Conservation (phyloP, 495 filamentous ascomycete genomes). For the Aspergillus sclerotioniger region DNA sequence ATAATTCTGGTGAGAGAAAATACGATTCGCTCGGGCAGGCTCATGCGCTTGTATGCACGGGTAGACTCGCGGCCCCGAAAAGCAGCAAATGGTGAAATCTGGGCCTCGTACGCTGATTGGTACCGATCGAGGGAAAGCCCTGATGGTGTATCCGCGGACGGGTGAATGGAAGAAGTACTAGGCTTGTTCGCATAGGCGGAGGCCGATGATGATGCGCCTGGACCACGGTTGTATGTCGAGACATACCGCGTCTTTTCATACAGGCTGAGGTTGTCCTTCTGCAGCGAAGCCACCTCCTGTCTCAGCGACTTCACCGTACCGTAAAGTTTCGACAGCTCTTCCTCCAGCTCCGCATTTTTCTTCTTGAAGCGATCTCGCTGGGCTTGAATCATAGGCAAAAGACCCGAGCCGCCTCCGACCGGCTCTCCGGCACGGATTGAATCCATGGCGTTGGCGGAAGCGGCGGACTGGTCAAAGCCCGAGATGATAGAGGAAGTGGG, state of each 20-base stretch:
- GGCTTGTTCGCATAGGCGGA: slow-evolving; percentile 70
- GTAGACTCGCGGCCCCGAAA: slow-evolving; percentile 90
- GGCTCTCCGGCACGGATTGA: slow-evolving; percentile 64
- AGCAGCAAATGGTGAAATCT: slow-evolving; percentile 91
- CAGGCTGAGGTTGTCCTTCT: slow-evolving; percentile 93
- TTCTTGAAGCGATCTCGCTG: slow-evolving; percentile 98
- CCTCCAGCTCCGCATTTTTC: slow-evolving; percentile 86
- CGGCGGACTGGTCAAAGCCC: slow-evolving; percentile 70
- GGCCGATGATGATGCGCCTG: slow-evolving; percentile 63
- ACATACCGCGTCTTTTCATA: slow-evolving; percentile 99
- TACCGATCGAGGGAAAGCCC: slow-evolving; percentile 81
- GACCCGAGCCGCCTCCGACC: slow-evolving; percentile 80
- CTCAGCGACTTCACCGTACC: slow-evolving; percentile 79
- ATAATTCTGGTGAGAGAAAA: slow-evolving; percentile 90
- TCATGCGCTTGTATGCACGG: slow-evolving; percentile 94
- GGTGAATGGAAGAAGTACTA: slow-evolving; percentile 68
- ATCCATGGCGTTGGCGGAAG: slow-evolving; percentile 50
- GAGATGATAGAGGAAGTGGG: slow-evolving; percentile 98
- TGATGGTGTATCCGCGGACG: slow-evolving; percentile 57
- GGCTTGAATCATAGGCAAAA: slow-evolving; percentile 96
- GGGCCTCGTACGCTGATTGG: slow-evolving; percentile 88
- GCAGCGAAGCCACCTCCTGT: slow-evolving; percentile 86
- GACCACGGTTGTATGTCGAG: slow-evolving; percentile 78
- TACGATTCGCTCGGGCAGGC: slow-evolving; percentile 80
- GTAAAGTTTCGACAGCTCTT: slow-evolving; percentile 82